Conservation (phyloP, 2,329 filamentous ascomycete species). For the Bipolaris victoriae region DNA sequence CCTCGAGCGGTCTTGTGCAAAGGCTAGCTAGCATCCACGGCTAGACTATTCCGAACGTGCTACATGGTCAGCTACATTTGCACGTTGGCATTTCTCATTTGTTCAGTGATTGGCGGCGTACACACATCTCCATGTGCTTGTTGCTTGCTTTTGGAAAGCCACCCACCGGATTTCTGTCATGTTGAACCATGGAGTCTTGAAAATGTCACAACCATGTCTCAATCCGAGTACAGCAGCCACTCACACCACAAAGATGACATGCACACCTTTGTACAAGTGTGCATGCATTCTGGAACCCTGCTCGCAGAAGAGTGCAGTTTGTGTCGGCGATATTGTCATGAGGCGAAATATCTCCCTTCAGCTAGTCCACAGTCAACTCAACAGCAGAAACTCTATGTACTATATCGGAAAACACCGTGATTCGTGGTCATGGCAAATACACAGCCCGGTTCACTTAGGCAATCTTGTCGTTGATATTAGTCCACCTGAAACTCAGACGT, state of each 20-base stretch:
- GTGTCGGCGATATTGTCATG: slow-evolving; percentile 2
- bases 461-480: neutral
- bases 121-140: neutral
- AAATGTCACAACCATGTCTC: neutral
- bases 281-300: slow-evolving; percentile 5
- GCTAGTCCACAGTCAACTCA: neutral
- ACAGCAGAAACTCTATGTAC: neutral
- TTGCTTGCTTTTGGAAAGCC: slow-evolving; percentile 2
- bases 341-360: slow-evolving; percentile 5
- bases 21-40: slow-evolving; percentile 1
- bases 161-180: neutral
- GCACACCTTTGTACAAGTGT: neutral
- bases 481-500: neutral
- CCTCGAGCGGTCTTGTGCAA: neutral
- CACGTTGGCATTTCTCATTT: neutral
- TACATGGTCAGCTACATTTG: neutral
- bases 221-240: neutral
- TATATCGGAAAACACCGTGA: neutral
- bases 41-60: neutral
- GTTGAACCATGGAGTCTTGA: neutral
- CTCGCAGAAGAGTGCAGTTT: slow-evolving; percentile 1
- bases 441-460: neutral
- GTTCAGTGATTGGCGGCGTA: neutral
- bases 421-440: neutral
- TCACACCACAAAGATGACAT: neutral